Evolutionary conservation across 2,329 filamentous ascomycete genomes (phyloP).

Genomic region (Podosphaera xanthii): DNA sequence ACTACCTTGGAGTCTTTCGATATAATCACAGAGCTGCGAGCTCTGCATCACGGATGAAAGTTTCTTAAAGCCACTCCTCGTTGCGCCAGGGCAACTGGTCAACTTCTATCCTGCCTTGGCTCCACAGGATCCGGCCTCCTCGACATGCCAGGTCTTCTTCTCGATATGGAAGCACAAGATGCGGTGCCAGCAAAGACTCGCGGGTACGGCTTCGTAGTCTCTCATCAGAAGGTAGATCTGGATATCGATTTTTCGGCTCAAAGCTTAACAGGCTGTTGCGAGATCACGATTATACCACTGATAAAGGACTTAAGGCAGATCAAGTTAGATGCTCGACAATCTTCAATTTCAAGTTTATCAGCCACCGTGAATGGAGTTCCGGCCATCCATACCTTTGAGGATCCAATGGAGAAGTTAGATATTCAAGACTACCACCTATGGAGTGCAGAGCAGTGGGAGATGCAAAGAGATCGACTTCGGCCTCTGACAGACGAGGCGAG

Average conservation of each 20-base stretch:
- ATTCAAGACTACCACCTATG: slow-evolving; percentile 37
- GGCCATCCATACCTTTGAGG: slow-evolving; percentile 18
- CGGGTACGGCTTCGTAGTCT: slow-evolving; percentile 26
- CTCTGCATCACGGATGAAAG: slow-evolving; percentile 10
- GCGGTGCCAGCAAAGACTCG: slow-evolving; percentile 2
- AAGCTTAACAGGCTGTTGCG: slow-evolving; percentile 53
- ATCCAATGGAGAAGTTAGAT: slow-evolving; percentile 44
- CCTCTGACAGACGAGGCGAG: slow-evolving; percentile 12
- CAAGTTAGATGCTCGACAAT: slow-evolving; percentile 37
- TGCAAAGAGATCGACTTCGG: slow-evolving; percentile 44
- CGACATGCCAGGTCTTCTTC: slow-evolving; percentile 11
- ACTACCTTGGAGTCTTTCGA: not conserved
- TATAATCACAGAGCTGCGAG: not conserved
- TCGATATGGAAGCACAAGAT: slow-evolving; percentile 7
- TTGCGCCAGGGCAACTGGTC: slow-evolving; percentile 10
- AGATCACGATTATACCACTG: slow-evolving; percentile 46
- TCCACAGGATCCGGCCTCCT: not conserved
- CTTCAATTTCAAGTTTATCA: slow-evolving; percentile 29
- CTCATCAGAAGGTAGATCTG: slow-evolving; percentile 71
- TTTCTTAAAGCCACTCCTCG: slow-evolving; percentile 6
- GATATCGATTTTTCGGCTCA: slow-evolving; percentile 69
- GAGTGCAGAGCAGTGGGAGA: slow-evolving; percentile 51
- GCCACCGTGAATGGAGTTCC: slow-evolving; percentile 26
- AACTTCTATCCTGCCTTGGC: slow-evolving; percentile 3
- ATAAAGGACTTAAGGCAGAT: slow-evolving; percentile 33